Base-by-base conservation (phyloP, 805 yeast species). In the Grigorovia transvaalensis region DNA sequence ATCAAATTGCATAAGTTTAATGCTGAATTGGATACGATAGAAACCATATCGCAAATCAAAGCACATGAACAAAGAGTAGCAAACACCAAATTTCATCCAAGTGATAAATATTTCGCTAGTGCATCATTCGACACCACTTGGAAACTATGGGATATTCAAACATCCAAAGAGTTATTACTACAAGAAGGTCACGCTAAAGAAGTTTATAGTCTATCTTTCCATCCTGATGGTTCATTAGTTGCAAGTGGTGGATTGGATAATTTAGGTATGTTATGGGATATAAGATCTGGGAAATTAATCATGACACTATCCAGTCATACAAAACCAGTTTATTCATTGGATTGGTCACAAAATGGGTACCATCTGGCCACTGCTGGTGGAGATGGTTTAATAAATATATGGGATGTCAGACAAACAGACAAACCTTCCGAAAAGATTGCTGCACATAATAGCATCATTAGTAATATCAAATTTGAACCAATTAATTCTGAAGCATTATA, bases 161-260 rank as follows among this genome's bases (percentile, higher is more conserved):
- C 72, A 4, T 65, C 67, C 15, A 62, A 62, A 33, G 80, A 80
- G 50, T 60, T 91, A 7, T 69, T 78, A 44, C 72, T 78, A 53
- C 98, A 91, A 64, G 96, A 88, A 62, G 96, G 97, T 0, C 97
- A 91, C 62, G 71, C 85, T 1, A 82, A 80, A 58, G 93, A 81
- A 52, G 82, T 89, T 0, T 80, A 78, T 54, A 61, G 81, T 0
- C 64, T 85, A 2, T 68, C 78, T 1, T 76, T 84, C 55, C 95
- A 89, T 54, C 74, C 76, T 0, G 95, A 88, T 59, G 97, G 98
- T 0, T 73, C 91, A 2, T 65, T 91, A 6, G 59, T 85, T 8
- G 83, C 85, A 0, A 79, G 88, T 12, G 93, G 84, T 3, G 96
- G 96, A 0, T 68, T 82, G 6, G 97, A 91, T 66, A 85, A 83